A percentile compares a stretch with the other conserved stretches of the same genome.
Conservation (phyloP, 2,329 filamentous ascomycete genomes). For the Sporothrix mexicana region DNA sequence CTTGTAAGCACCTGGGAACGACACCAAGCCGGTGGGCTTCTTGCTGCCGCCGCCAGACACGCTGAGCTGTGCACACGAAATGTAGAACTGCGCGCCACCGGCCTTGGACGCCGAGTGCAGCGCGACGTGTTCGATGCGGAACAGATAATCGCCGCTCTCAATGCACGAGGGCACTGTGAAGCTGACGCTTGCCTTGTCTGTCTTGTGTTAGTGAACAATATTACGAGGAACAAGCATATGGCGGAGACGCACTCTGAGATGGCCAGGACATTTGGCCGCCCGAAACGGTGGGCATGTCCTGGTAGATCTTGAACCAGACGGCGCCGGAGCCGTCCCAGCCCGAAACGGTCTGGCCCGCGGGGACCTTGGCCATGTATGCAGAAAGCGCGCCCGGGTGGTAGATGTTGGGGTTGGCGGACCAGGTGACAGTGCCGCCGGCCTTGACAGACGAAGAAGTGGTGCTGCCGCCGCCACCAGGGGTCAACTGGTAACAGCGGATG, state of each 20-base stretch:
- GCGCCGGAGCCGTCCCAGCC: slow-evolving; percentile 45
- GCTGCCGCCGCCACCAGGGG: slow-evolving; percentile 39
- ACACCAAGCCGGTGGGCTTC: slow-evolving; percentile 33
- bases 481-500: slow-evolving; percentile 44
- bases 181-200: slow-evolving; percentile 33
- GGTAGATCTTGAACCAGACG: slow-evolving; percentile 50
- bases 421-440: slow-evolving; percentile 49
- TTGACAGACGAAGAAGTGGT: slow-evolving; percentile 44
- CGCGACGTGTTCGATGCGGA: slow-evolving; percentile 44
- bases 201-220: neutral
- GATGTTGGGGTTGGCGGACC: slow-evolving; percentile 48
- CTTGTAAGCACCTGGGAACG: slow-evolving; percentile 40
- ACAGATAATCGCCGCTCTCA: slow-evolving; percentile 44
- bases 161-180: slow-evolving; percentile 39
- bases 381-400: slow-evolving; percentile 49
- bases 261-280: slow-evolving; percentile 36
- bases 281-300: slow-evolving; percentile 42
- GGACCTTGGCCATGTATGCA: slow-evolving; percentile 48
- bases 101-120: slow-evolving; percentile 41
- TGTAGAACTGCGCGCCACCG: slow-evolving; percentile 43
- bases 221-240: too few relatives aligned
- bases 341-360: slow-evolving; percentile 44
- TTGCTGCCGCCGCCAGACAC: slow-evolving; percentile 40
- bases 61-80: slow-evolving; percentile 41
- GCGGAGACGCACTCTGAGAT: neutral